Evolutionary conservation across 208 protist species (phyloP).

Genomic region (Strigomonas culicis): DNA sequence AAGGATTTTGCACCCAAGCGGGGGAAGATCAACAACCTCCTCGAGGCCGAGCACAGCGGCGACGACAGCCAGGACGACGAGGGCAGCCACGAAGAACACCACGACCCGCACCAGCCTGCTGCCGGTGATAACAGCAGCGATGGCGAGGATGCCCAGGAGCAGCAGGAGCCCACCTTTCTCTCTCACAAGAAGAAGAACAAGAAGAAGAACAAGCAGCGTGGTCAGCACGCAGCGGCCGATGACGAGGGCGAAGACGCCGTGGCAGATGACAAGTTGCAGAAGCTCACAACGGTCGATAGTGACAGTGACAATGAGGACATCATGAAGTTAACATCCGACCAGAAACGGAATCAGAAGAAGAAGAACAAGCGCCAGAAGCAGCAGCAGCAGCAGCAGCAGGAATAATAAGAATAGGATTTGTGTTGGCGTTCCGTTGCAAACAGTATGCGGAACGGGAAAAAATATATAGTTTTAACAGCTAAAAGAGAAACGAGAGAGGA

Average conservation of each 20-base stretch:
- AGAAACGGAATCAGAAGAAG: background rate
- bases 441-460: no score
- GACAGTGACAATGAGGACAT: background rate
- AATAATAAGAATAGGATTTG: background rate
- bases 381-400: background rate
- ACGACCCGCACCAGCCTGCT: background rate
- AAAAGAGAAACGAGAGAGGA: conserved; percentile 20
- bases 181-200: conserved; percentile 2
- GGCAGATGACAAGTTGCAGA: background rate
- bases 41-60: conserved; percentile 2
- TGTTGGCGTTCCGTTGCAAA: no score
- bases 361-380: background rate
- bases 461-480: no score
- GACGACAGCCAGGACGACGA: background rate
- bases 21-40: background rate
- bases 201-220: background rate
- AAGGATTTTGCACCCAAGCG: conserved; percentile 66
- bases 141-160: background rate
- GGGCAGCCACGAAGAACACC: conserved; percentile 4
- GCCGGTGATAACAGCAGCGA: background rate
- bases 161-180: background rate
- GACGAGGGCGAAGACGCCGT: background rate
- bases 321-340: conserved; percentile 3
- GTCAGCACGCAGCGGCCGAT: background rate
- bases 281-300: background rate